Evolutionary conservation across 2,329 filamentous ascomycete genomes (phyloP).

Genomic region (Aschersonia sp.): DNA sequence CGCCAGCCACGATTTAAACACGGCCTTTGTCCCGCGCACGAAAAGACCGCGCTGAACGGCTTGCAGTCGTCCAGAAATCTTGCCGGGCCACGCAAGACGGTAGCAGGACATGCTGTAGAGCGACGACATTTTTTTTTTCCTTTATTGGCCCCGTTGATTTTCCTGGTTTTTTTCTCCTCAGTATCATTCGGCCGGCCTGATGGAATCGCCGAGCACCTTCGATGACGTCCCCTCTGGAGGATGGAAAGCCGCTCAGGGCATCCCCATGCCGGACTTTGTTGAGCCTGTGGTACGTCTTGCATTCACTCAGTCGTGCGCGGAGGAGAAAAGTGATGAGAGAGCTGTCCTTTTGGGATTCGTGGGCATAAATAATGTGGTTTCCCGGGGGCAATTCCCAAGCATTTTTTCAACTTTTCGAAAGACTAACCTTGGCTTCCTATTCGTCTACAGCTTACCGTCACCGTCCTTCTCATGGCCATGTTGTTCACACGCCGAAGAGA

Average conservation of each 20-base stretch:
- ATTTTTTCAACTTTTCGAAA: not conserved
- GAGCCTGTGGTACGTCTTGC: slow-evolving; percentile 15
- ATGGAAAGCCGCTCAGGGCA: slow-evolving; percentile 11
- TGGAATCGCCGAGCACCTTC: not conserved
- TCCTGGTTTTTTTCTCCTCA: not conserved
- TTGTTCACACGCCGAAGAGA: slow-evolving; percentile 20
- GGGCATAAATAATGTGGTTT: too few species aligned
- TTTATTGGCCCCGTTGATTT: not conserved
- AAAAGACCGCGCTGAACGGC: not conserved
- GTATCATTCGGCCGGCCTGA: not conserved
- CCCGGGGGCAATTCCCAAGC: too few species aligned
- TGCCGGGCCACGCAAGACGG: too few species aligned
- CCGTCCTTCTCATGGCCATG: slow-evolving; percentile 21
- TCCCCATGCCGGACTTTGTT: slow-evolving; percentile 18
- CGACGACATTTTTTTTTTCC: too few species aligned
- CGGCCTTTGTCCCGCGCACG: not conserved
- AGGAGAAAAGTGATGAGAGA: too few species aligned
- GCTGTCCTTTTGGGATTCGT: too few species aligned
- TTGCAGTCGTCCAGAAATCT: too few species aligned
- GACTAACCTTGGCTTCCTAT: not conserved
- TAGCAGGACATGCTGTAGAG: too few species aligned
- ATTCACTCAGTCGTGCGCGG: not conserved
- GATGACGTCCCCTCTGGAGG: slow-evolving; percentile 9
- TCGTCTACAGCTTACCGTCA: slow-evolving; percentile 18
- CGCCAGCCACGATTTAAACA: not conserved